phyloP scores from a whole-genome alignment of 306 rosid species.

The Cucumis sativus region Cucumber_9930_V3 NC_026661.2:17140501-17141000 shows the following conservation, averaged over 20 bases:
- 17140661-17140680: slow-evolving; percentile 40
- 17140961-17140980: slow-evolving; percentile 64
- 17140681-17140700: slow-evolving; percentile 69
- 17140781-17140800: slow-evolving; percentile 74
- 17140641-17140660: slow-evolving; percentile 34
- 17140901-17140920: no score
- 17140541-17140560: no score
- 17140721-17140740: slow-evolving; percentile 47
- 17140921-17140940: no score
- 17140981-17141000: slow-evolving; percentile 60
- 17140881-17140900: no score
- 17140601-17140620: slow-evolving; percentile 53
- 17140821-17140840: no score
- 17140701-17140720: slow-evolving; percentile 57
- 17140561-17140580: background rate
- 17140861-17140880: no score
- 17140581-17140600: slow-evolving; percentile 45
- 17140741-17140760: slow-evolving; percentile 45
- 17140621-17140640: slow-evolving; percentile 52
- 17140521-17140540: no score
- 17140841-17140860: no score
- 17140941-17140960: slow-evolving; percentile 40
- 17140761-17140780: slow-evolving; percentile 41
- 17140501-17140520: no score
- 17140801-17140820: slow-evolving; percentile 55